phyloP scores from a whole-genome alignment of 805 yeast genomes.

The Ogataea methanolica region DNA sequence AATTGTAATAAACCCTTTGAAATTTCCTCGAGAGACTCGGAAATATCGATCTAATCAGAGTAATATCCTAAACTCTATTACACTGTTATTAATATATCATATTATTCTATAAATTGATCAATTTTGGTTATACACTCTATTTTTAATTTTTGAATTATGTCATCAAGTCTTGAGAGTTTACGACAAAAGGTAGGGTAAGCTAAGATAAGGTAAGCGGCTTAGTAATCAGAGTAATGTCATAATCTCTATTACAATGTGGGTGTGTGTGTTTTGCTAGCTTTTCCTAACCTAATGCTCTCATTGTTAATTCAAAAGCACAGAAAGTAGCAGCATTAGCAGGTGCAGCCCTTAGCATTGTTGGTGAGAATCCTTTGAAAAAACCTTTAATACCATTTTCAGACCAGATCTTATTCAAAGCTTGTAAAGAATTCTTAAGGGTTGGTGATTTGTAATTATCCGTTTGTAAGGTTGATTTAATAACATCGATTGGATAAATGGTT shows the following conservation, averaged over 20 bases:
- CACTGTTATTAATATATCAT: too few species aligned
- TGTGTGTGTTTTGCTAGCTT: not conserved
- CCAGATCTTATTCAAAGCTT: constrained; percentile 53
- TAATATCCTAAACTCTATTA: too few species aligned
- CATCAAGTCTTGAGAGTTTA: too few species aligned
- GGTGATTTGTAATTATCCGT: constrained; percentile 61
- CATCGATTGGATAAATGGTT: constrained; percentile 82
- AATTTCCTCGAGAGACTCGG: too few species aligned
- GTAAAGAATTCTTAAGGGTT: constrained; percentile 50
- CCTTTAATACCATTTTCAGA: constrained; percentile 65
- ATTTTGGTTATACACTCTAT: too few species aligned
- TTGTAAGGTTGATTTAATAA: constrained; percentile 85
- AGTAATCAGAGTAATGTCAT: too few species aligned
- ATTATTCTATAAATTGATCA: too few species aligned
- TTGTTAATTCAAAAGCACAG: constrained; percentile 85
- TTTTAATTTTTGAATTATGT: too few species aligned
- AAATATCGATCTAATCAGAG: too few species aligned
- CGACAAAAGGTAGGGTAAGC: too few species aligned
- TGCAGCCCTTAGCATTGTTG: constrained; percentile 93
- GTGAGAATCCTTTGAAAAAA: constrained; percentile 85
- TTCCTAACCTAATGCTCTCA: constrained; percentile 50
- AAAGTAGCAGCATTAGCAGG: constrained; percentile 98
- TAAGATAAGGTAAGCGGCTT: too few species aligned
- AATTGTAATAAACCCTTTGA: too few species aligned
- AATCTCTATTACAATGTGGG: not conserved